Evolutionary conservation across 2,329 filamentous ascomycete species (phyloP).

Genomic region (Alternaria solani): DNA sequence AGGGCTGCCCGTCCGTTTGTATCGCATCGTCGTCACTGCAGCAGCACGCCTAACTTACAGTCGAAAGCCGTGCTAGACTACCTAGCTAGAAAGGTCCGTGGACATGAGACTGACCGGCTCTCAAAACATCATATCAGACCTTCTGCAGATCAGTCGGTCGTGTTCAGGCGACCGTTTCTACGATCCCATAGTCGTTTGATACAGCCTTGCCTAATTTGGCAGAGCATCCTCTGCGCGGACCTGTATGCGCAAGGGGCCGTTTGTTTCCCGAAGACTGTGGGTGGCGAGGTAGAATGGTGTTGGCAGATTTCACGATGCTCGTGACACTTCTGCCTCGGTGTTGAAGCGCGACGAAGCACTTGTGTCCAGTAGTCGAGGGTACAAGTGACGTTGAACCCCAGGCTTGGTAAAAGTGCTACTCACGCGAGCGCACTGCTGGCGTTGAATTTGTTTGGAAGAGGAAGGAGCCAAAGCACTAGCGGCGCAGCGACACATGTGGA

Average conservation of each 20-base stretch:
- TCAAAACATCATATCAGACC: constrained; percentile 6
- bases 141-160: background rate
- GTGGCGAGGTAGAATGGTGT: background rate
- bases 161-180: constrained; percentile 7
- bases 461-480: background rate
- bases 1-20: background rate
- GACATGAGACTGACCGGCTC: constrained; percentile 6
- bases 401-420: background rate
- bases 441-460: background rate
- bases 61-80: constrained; percentile 4
- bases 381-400: constrained; percentile 6
- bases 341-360: constrained; percentile 24
- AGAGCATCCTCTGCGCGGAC: background rate
- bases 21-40: background rate
- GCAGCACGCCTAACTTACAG: constrained; percentile 6
- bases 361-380: background rate
- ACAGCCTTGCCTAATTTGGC: constrained; percentile 4
- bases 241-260: background rate
- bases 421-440: background rate
- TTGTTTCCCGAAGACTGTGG: constrained; percentile 2
- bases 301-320: constrained; percentile 23
- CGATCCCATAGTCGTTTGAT: background rate
- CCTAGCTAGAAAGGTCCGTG: background rate
- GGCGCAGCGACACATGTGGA: background rate
- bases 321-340: constrained; percentile 21